Conservation (phyloP, 768 basidiomycete species). For the Boletus pseudopeckii region DNA sequence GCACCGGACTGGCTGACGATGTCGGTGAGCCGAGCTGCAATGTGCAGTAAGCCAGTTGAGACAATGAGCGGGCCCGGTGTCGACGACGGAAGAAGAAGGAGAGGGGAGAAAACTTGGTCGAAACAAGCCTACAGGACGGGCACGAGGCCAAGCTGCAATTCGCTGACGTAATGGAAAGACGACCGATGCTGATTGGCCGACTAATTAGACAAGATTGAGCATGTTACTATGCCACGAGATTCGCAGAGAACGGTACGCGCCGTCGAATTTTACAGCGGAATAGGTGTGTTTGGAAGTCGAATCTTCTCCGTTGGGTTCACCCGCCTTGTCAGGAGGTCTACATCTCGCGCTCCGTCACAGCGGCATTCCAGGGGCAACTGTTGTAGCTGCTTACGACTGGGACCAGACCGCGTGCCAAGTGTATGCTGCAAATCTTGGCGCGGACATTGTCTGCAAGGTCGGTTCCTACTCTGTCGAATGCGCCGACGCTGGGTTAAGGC, state of each 20-base stretch:
- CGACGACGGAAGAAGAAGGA: conserved; percentile 2
- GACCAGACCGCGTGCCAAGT: conserved; percentile 71
- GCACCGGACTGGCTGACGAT: neutral
- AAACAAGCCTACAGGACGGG: conserved; percentile 2
- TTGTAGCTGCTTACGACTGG: conserved; percentile 79
- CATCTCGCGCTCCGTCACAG: conserved; percentile 63
- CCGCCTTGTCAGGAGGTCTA: conserved; percentile 54
- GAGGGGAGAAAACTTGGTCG: conserved; percentile 1
- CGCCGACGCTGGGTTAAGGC: neutral
- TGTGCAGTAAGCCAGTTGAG: neutral
- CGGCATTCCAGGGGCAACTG: conserved; percentile 37
- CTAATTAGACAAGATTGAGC: conserved; percentile 1
- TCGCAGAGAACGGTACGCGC: conserved; percentile 17
- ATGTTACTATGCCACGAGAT: conserved; percentile 3
- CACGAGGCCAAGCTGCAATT: conserved; percentile 18
- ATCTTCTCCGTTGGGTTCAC: neutral
- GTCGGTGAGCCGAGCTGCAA: neutral
- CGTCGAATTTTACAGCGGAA: conserved; percentile 78
- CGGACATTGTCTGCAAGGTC: conserved; percentile 40
- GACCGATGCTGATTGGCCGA: conserved; percentile 7
- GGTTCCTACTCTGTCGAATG: neutral
- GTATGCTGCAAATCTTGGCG: conserved; percentile 59
- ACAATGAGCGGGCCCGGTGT: neutral
- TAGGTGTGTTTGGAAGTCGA: conserved; percentile 45
- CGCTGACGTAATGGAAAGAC: conserved; percentile 16